Conservation (phyloP, 228 moss, liverwort and hornwort species). For the Sphagnum fallax region DNA sequence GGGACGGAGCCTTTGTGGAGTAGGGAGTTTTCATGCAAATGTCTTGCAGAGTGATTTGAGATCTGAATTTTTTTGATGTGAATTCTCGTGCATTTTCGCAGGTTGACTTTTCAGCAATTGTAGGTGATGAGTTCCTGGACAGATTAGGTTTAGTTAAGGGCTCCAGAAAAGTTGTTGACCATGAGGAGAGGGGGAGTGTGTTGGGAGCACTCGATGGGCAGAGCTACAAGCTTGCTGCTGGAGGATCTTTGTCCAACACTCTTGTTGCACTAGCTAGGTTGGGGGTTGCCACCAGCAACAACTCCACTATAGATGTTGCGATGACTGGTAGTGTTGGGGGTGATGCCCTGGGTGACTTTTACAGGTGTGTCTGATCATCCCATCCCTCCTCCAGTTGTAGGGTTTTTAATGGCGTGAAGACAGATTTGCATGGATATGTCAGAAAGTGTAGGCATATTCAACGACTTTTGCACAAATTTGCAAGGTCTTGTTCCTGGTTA, state of each 20-base stretch:
- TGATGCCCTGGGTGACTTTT: conserved; percentile 77
- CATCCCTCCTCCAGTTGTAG: no score
- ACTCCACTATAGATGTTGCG: conserved; percentile 39
- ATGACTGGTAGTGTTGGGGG: conserved; percentile 96
- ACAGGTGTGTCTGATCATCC: conserved; percentile 35
- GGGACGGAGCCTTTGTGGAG: no score
- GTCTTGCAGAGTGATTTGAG: no score
- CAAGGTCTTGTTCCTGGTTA: no score
- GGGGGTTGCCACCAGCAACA: conserved; percentile 38
- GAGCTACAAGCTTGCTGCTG: conserved; percentile 72
- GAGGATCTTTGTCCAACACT: conserved; percentile 88
- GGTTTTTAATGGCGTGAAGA: no score
- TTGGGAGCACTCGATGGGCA: conserved; percentile 66
- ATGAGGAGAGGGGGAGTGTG: conserved; percentile 72
- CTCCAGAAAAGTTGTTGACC: conserved; percentile 76
- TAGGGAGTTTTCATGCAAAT: neutral
- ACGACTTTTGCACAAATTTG: no score
- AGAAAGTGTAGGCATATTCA: no score
- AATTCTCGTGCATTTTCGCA: conserved; percentile 5
- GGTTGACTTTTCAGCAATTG: conserved; percentile 82
- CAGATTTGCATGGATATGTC: no score
- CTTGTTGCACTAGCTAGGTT: conserved; percentile 79
- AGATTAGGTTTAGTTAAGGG: conserved; percentile 63
- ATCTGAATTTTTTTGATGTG: no score
- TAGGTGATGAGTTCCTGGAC: conserved; percentile 54